phyloP scores from a whole-genome alignment of 176 grass and related monocot genomes.

The Triticum monococcum region DNA sequence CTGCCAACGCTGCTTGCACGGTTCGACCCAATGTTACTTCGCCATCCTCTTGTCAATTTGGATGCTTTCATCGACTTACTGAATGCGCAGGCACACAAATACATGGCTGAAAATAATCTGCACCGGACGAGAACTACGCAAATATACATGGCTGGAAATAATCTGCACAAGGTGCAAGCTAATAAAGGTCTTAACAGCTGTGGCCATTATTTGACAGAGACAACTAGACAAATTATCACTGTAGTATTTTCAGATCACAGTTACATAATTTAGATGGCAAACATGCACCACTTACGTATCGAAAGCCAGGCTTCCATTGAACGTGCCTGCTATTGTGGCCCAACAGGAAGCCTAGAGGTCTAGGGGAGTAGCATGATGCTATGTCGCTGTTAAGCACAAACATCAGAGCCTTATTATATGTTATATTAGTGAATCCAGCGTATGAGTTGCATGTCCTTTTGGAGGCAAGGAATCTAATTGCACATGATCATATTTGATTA shows the following conservation, averaged over 20 bases:
- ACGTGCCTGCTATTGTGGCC: slow-evolving; percentile 19
- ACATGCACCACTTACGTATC: neutral
- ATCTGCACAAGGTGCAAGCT: neutral
- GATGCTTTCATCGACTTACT: no score
- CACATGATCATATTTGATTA: slow-evolving; percentile 45
- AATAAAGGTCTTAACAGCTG: neutral
- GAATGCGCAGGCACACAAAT: neutral
- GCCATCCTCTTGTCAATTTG: no score
- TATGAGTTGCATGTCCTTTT: slow-evolving; percentile 50
- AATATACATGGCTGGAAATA: slow-evolving; percentile 4
- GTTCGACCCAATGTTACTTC: no score
- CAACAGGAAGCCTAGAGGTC: slow-evolving; percentile 12
- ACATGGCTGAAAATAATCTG: neutral
- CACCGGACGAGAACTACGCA: no score
- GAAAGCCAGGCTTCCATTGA: slow-evolving; percentile 1
- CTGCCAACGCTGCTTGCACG: no score
- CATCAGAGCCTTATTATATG: slow-evolving; percentile 39
- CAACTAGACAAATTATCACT: neutral
- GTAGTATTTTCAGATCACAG: neutral
- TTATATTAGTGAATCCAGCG: slow-evolving; percentile 28
- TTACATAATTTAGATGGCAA: neutral
- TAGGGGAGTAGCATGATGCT: slow-evolving; percentile 23
- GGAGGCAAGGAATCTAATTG: slow-evolving; percentile 61
- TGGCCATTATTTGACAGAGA: neutral
- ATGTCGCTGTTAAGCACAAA: slow-evolving; percentile 33